phyloP scores from a whole-genome alignment of 1,284 basidiomycete genomes.

The Meripilus lineatus region DNA sequence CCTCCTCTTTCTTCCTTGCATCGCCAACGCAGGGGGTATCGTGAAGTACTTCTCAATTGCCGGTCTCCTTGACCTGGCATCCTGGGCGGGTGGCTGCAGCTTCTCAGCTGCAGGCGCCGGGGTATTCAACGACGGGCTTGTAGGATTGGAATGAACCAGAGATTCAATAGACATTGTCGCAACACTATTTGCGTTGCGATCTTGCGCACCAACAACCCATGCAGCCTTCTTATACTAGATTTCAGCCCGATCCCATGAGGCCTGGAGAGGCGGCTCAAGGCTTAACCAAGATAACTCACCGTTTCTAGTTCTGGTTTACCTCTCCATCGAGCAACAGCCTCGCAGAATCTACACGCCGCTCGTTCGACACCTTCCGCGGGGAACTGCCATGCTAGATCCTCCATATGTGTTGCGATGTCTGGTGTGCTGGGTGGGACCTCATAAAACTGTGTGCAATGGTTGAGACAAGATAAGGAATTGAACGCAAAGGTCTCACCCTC shows the following conservation, averaged over 20 bases:
- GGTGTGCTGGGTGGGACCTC: constrained; percentile 64
- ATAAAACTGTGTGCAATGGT: constrained; percentile 55
- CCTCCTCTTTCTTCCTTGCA: constrained; percentile 25
- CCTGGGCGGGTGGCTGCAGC: constrained; percentile 14
- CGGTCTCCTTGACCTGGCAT: constrained; percentile 11
- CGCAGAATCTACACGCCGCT: constrained; percentile 70
- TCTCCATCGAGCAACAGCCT: constrained; percentile 73
- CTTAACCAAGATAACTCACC: constrained; percentile 34
- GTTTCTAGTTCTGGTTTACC: constrained; percentile 79
- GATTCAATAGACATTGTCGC: constrained; percentile 53
- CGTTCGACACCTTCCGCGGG: constrained; percentile 78
- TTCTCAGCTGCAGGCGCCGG: constrained; percentile 13
- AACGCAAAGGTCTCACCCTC: constrained; percentile 42
- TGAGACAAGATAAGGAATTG: constrained; percentile 5
- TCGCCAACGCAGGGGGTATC: constrained; percentile 25
- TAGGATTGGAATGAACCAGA: constrained; percentile 58
- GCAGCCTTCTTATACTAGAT: constrained; percentile 51
- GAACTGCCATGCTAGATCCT: constrained; percentile 72
- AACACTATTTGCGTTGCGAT: constrained; percentile 26
- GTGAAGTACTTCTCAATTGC: constrained; percentile 40
- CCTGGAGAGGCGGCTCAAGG: constrained; percentile 6
- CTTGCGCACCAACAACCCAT: constrained; percentile 24
- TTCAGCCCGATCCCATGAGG: constrained; percentile 9
- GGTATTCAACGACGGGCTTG: constrained; percentile 39
- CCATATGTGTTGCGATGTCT: constrained; percentile 74